Conservation (phyloP, 2,329 filamentous ascomycete species). For the Aspergillus pseudoglaucus region DNA sequence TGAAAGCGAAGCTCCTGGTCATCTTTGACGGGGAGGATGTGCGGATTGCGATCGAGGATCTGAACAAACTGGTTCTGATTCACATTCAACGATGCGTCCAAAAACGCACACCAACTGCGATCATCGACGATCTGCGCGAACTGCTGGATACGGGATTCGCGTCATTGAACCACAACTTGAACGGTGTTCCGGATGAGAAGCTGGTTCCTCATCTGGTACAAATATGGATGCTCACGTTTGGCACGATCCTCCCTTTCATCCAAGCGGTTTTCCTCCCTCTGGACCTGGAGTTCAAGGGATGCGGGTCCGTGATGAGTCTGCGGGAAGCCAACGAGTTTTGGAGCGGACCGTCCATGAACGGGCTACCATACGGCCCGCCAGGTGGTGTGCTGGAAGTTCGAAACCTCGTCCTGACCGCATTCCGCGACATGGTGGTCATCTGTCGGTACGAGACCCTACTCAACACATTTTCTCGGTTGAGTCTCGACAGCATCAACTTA, state of each 20-base stretch:
- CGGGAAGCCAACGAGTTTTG: conserved; percentile 86
- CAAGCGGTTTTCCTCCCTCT: conserved; percentile 91
- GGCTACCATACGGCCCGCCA: conserved; percentile 32
- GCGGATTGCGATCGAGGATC: conserved; percentile 58
- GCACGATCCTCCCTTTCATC: conserved; percentile 82
- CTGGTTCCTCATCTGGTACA: conserved; percentile 88
- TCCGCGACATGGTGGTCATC: conserved; percentile 81
- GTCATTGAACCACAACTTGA: conserved; percentile 76
- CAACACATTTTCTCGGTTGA: conserved; percentile 81
- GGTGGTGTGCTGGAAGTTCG: conserved; percentile 69
- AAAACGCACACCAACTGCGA: conserved; percentile 50
- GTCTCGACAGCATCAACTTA: conserved; percentile 67
- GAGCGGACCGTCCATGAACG: conserved; percentile 59
- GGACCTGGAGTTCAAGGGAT: conserved; percentile 86
- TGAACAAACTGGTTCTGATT: conserved; percentile 57
- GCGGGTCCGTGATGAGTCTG: conserved; percentile 67
- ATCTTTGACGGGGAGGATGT: conserved; percentile 61
- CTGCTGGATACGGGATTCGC: conserved; percentile 67
- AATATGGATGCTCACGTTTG: conserved; percentile 91
- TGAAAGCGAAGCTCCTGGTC: conserved; percentile 57
- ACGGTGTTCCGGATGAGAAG: conserved; percentile 71
- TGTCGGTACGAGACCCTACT: conserved; percentile 84
- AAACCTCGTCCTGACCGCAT: conserved; percentile 79
- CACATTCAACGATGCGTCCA: conserved; percentile 59
- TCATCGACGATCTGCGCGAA: conserved; percentile 59